Evolutionary conservation across 768 basidiomycete species (phyloP), one percentile per base, ranked within the genome.

Genomic region (Mrakia blollopis): DNA sequence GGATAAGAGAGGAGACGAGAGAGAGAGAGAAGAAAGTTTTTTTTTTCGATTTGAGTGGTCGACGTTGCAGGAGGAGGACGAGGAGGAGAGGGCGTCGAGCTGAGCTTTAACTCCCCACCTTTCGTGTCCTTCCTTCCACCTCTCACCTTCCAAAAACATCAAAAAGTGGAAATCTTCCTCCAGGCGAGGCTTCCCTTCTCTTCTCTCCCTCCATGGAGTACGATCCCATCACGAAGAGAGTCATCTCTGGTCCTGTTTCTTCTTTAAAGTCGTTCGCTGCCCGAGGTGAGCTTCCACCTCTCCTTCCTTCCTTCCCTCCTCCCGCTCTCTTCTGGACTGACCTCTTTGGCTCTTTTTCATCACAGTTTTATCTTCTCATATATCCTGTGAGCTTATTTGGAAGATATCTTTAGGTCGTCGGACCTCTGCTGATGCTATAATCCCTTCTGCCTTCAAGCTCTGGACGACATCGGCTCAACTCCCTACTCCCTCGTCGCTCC

Each of bases 401-500:
- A n/a, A n/a, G n/a, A n/a, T 8, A 4, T 61, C 57, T 14, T 1
- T 23, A 1, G n/a, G 21, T 10, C 18, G 21, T 60, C 32, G 25
- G 16, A 32, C 71, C 21, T 41, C 35, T 47, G 35, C 39, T 10
- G 57, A 25, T 2, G n/a, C 37, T n/a, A n/a, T 25, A 2, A 39
- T 57, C 60, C 6, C 28, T 8, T 18, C 60, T 44, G 44, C 13
- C n/a, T 32, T 23, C 67, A 76, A n/a, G 71, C 50, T 6, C 71
- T 77, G 10, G 39, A 57, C 23, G 76, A 77, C 71, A 67, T 77
- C 44, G 76, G 76, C 35, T 70, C 72, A 30, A 50, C 63, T 23
- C 76, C 76, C 7, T 77, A 62, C 61, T 35, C 28, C 37, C 69
- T 77, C 44, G 70, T 54, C 35, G 41, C 21, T 10, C 61, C 57